phyloP scores from a whole-genome alignment of 495 filamentous ascomycete genomes.

The Zalerion maritima region DNA sequence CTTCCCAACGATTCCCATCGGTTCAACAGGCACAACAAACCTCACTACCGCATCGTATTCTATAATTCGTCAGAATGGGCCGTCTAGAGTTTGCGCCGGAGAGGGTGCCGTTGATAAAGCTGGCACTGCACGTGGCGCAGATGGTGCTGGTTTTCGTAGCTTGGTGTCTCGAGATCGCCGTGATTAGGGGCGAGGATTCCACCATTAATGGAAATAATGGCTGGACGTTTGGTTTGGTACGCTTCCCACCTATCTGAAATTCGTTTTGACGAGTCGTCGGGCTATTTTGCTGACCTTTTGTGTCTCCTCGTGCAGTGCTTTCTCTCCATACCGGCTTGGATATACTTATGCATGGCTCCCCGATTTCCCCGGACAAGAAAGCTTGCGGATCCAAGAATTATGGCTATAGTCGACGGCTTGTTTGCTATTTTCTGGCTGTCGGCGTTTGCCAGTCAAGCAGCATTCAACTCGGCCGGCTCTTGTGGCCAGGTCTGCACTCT shows the following conservation, averaged over 20 bases:
- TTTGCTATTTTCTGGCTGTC: constrained; percentile 74
- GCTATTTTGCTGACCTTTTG: background rate
- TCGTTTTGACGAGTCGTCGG: constrained; percentile 1
- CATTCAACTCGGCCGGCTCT: constrained; percentile 38
- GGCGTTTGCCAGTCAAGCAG: constrained; percentile 62
- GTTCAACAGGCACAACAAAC: no score
- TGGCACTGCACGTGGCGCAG: constrained; percentile 45
- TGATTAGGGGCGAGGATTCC: constrained; percentile 47
- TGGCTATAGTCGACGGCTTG: constrained; percentile 57
- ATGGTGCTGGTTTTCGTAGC: constrained; percentile 51
- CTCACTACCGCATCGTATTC: background rate
- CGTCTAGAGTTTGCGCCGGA: constrained; percentile 34
- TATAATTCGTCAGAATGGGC: constrained; percentile 1
- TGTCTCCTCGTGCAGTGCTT: constrained; percentile 48
- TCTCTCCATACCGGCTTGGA: constrained; percentile 63
- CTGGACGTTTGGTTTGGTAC: constrained; percentile 68
- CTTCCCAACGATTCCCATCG: no score
- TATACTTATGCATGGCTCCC: constrained; percentile 73
- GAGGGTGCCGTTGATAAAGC: constrained; percentile 41
- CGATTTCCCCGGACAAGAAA: constrained; percentile 68
- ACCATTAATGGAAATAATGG: constrained; percentile 52
- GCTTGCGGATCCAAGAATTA: constrained; percentile 70
- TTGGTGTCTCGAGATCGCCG: constrained; percentile 57
- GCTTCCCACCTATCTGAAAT: constrained; percentile 10
- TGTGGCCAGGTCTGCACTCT: constrained; percentile 47